phyloP scores from a whole-genome alignment of 2,329 filamentous ascomycete species.

The Talaromyces sp. region DNA sequence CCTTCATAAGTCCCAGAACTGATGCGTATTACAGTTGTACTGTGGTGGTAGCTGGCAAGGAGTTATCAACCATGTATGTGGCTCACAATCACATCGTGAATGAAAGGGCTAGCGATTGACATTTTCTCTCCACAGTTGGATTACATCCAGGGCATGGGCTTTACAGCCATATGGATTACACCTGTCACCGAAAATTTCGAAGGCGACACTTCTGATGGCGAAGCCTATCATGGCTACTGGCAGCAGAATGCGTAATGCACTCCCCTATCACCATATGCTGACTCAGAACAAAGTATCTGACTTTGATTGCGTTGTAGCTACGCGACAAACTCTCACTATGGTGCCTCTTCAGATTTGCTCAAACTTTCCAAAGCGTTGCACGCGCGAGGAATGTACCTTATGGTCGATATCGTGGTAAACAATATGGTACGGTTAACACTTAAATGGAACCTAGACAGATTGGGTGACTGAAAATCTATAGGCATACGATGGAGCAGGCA shows the following conservation, averaged over 20 bases:
- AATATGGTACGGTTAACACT: constrained; percentile 41
- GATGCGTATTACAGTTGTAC: constrained; percentile 25
- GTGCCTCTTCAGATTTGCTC: constrained; percentile 57
- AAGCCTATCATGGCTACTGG: constrained; percentile 51
- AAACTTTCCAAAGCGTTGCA: constrained; percentile 56
- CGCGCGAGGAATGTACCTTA: constrained; percentile 57
- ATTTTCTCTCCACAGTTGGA: constrained; percentile 36
- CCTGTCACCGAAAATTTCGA: constrained; percentile 42
- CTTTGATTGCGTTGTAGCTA: constrained; percentile 29
- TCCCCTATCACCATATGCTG: background rate
- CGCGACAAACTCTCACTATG: constrained; percentile 58
- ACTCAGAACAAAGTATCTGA: background rate
- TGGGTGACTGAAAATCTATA: constrained; percentile 13
- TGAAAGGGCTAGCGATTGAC: background rate
- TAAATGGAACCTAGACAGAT: background rate
- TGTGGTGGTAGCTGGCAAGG: constrained; percentile 50
- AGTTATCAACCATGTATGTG: constrained; percentile 36
- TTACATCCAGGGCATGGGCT: constrained; percentile 49
- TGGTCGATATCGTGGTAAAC: constrained; percentile 60
- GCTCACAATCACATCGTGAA: background rate
- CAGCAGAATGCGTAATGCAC: constrained; percentile 43
- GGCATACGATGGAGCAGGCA: constrained; percentile 45
- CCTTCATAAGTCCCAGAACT: background rate
- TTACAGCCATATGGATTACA: constrained; percentile 50
- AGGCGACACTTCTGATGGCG: constrained; percentile 35